Base-by-base conservation (phyloP, 2,329 filamentous ascomycete genomes). In the Bipolaris sorokiniana region DNA sequence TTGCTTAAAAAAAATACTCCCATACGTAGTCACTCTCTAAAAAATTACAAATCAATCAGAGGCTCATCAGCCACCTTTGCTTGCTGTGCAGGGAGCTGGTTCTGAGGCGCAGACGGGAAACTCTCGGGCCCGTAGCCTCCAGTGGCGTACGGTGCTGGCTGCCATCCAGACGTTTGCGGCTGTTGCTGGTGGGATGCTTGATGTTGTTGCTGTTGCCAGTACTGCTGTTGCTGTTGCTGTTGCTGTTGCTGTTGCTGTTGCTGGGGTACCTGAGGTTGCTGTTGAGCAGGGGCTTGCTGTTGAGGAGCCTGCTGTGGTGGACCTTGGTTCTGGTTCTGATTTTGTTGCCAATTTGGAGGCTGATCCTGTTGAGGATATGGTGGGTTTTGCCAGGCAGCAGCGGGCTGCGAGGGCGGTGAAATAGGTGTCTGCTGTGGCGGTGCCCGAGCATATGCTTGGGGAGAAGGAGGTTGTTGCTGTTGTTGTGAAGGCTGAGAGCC, bases 21-120 rank as follows among this genome's bases (percentile, higher is more conserved):
- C 7, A 28, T 28, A 28, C 26, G 10, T 28, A 28, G 26, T 10
- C 26, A 28, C n/a, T 48, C 18, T 23, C 41, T 38, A 26, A 7
- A 7, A 26, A 26, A 40, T 54, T 76, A 93, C 60, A 94, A 81
- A 75, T 95, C 91, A 76, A 95, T 95, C 69, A 95, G 77, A 56
- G 87, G 89, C 76, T 94, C 91, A 76, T 94, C 90, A 45, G 89
- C 83, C 1, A 80, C 83, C 64, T 83, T 79, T 16, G n/a, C n/a
- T 20, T 79, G 76, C 40, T 80, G 77, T 53, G 75, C 71, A 50
- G 65, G 67, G 11, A 70, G 44, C 36, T 85, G 82, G 72, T 88
- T 85, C 57, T 88, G 84, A 15, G 87, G 87, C 26, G 85, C 86
- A 2, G 84, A 80, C 1, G 90, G 89, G 68, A 91, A 91, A 77